phyloP scores from a whole-genome alignment of 2,329 filamentous ascomycete species.

The Talaromyces pinophilus region DNA sequence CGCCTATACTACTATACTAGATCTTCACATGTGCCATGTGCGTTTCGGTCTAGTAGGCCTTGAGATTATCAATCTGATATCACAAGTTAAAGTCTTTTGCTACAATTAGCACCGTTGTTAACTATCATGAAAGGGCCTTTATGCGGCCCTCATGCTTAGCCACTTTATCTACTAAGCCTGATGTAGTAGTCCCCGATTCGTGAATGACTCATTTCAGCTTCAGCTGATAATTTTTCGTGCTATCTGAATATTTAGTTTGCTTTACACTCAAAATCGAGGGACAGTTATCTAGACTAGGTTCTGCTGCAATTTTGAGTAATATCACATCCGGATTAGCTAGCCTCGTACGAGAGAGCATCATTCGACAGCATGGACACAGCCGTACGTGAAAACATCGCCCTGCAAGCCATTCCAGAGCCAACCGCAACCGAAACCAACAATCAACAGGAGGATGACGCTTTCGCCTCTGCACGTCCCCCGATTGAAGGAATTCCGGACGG shows the following conservation, averaged over 20 bases:
- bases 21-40: neutral
- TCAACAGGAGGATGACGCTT: neutral
- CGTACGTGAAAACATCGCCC: neutral
- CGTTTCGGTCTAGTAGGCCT: no score
- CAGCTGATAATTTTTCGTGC: no score
- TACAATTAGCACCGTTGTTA: no score
- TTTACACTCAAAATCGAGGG: no score
- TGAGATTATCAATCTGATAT: no score
- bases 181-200: neutral
- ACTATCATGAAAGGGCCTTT: neutral
- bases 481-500: slow-evolving; percentile 5
- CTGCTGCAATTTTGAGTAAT: no score
- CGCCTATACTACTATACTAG: neutral
- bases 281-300: no score
- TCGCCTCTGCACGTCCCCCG: neutral
- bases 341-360: neutral
- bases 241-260: no score
- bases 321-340: neutral
- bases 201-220: neutral
- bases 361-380: neutral
- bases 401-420: neutral
- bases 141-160: neutral
- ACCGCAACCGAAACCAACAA: no score
- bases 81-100: no score
- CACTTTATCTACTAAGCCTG: neutral